Percentiles rank a stretch among this genome's conserved stretches.
Evolutionary conservation across 805 yeast species (phyloP).

Genomic region (Candida arabinofermentans): DNA sequence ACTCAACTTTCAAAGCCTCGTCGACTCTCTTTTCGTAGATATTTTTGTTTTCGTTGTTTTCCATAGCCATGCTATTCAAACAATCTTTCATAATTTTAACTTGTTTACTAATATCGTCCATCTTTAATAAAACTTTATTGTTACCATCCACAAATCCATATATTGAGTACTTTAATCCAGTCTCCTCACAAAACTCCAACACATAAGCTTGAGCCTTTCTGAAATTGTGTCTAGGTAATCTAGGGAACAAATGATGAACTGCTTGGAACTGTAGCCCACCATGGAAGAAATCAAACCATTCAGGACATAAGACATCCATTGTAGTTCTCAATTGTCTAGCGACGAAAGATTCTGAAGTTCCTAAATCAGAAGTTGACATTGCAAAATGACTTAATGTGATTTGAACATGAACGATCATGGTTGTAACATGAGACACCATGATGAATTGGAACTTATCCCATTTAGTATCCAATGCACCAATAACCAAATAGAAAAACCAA

Average conservation of each 20-base stretch:
- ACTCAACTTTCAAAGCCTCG: constrained; percentile 8
- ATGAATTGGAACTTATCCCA: constrained; percentile 55
- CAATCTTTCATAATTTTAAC: constrained; percentile 75
- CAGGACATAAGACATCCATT: constrained; percentile 93
- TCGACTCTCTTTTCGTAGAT: constrained; percentile 29
- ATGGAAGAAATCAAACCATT: constrained; percentile 85
- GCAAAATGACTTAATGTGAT: constrained; percentile 89
- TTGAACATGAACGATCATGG: constrained; percentile 93
- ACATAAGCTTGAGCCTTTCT: constrained; percentile 71
- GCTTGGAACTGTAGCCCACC: constrained; percentile 94
- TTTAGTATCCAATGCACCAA: constrained; percentile 49
- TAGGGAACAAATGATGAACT: constrained; percentile 83
- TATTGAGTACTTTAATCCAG: constrained; percentile 75
- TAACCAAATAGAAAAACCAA: constrained; percentile 75
- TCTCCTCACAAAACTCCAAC: constrained; percentile 66
- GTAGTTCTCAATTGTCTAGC: constrained; percentile 84
- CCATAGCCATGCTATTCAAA: constrained; percentile 56
- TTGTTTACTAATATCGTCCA: constrained; percentile 76
- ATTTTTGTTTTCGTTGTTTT: constrained; percentile 32
- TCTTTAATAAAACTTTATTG: constrained; percentile 59
- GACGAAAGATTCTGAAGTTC: constrained; percentile 72
- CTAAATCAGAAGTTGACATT: constrained; percentile 87
- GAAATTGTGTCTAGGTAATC: constrained; percentile 85
- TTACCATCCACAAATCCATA: constrained; percentile 84
- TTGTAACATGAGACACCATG: constrained; percentile 69